Evolutionary conservation across 2,329 filamentous ascomycete genomes (phyloP).

Genomic region (Apiospora aurea): DNA sequence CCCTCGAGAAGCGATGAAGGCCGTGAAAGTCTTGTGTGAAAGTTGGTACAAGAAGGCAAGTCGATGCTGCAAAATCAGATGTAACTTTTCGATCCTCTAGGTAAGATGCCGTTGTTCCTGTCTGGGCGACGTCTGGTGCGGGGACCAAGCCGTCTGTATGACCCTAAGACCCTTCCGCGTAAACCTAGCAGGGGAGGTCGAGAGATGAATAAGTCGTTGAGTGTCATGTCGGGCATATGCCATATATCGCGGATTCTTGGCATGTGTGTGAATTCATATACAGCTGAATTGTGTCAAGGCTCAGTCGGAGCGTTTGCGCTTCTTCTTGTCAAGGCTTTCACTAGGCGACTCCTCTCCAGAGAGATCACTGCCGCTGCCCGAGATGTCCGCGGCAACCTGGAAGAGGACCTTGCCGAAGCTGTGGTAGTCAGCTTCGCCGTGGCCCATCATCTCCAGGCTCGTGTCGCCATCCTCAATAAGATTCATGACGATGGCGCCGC

Average conservation of each 20-base stretch:
- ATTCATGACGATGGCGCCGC: conserved; percentile 89
- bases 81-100: conserved; percentile 49
- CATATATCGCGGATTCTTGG: conserved; percentile 41
- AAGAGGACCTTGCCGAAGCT: conserved; percentile 80
- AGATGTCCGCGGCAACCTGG: conserved; percentile 77
- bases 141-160: conserved; percentile 28
- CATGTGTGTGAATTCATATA: conserved; percentile 32
- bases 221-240: conserved; percentile 48
- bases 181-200: conserved; percentile 40
- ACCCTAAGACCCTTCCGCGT: conserved; percentile 43
- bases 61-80: conserved; percentile 46
- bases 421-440: conserved; percentile 63
- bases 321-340: conserved; percentile 68
- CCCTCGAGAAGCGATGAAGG: conserved; percentile 32
- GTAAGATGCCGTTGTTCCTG: conserved; percentile 35
- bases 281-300: conserved; percentile 29
- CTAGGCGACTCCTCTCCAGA: conserved; percentile 60
- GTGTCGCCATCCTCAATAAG: conserved; percentile 76
- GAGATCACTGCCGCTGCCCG: conserved; percentile 67
- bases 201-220: conserved; percentile 48
- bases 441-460: conserved; percentile 50
- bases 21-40: conserved; percentile 43
- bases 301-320: conserved; percentile 78
- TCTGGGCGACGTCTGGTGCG: conserved; percentile 28
- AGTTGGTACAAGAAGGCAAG: conserved; percentile 55